These are phyloP conservation scores for Aeschynomene evenia DNA, from an alignment of 306 rosid genomes.

Conservation along the genomic window DNA sequence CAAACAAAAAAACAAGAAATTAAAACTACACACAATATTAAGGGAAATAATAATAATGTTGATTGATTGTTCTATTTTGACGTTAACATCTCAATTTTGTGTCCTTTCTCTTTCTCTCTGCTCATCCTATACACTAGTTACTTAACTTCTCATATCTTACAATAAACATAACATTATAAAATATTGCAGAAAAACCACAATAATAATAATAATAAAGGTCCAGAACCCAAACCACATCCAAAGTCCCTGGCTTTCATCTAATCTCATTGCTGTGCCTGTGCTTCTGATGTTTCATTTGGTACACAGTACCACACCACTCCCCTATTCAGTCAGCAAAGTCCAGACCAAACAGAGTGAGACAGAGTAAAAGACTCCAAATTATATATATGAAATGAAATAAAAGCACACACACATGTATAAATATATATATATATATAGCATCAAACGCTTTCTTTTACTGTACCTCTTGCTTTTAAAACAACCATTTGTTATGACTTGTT, in stretches of 20 bases:
- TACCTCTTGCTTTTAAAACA: constrained; percentile 41
- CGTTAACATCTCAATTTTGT: too few relatives aligned
- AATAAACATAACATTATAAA: constrained; percentile 21
- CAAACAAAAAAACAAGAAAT: too few relatives aligned
- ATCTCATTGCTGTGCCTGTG: constrained; percentile 29
- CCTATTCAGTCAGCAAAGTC: constrained; percentile 37
- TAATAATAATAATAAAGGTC: too few relatives aligned
- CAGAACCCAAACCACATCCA: constrained; percentile 35
- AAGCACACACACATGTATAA: too few relatives aligned
- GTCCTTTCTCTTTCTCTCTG: constrained; percentile 37
- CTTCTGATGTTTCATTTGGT: constrained; percentile 25
- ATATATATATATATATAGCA: constrained; percentile 26
- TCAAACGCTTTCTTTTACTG: constrained; percentile 33
- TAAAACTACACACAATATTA: too few relatives aligned
- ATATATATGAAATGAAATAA: too few relatives aligned
- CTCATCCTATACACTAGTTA: constrained; percentile 43
- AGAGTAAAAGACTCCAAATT: constrained; percentile 33
- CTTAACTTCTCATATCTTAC: constrained; percentile 41
- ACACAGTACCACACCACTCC: constrained; percentile 14
- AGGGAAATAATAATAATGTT: too few relatives aligned
- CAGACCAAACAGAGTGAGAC: neutral
- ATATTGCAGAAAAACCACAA: constrained; percentile 35
- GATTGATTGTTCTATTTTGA: too few relatives aligned
- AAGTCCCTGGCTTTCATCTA: constrained; percentile 22
- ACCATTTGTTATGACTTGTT: constrained; percentile 43